Percentiles rank a stretch among this genome's conserved stretches.
These are phyloP conservation scores for Suillus hirtellus DNA, from an alignment of 768 basidiomycete species.

Conservation along the genomic window DNA sequence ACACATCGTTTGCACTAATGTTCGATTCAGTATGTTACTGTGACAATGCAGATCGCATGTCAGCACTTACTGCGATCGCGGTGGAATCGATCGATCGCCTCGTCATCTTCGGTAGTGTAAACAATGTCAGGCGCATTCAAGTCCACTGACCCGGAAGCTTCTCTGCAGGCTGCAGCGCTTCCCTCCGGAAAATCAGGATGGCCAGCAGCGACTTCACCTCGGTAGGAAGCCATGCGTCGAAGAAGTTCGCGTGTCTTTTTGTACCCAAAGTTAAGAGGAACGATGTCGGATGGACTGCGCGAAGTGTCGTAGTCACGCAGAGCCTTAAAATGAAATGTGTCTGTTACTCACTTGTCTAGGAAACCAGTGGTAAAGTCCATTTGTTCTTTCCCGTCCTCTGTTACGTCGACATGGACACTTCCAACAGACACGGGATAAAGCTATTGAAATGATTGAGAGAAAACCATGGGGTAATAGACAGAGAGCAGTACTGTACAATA, in stretches of 20 bases:
- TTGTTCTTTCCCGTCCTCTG: too few species aligned
- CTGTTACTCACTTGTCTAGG: too few species aligned
- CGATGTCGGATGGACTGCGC: slow-evolving; percentile 27
- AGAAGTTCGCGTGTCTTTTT: slow-evolving; percentile 28
- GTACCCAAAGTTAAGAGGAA: slow-evolving; percentile 27
- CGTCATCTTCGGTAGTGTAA: slow-evolving; percentile 36
- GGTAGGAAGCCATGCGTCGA: slow-evolving; percentile 43
- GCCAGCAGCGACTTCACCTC: slow-evolving; percentile 35
- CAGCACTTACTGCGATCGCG: slow-evolving; percentile 19
- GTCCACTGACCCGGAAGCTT: slow-evolving; percentile 19
- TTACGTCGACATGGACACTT: too few species aligned
- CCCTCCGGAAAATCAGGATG: slow-evolving; percentile 27
- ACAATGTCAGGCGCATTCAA: slow-evolving; percentile 31
- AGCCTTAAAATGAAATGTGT: too few species aligned
- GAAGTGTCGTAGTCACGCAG: neutral
- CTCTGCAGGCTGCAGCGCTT: slow-evolving; percentile 29
- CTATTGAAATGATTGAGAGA: too few species aligned
- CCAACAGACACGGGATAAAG: too few species aligned
- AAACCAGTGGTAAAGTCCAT: too few species aligned
- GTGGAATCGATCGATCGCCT: slow-evolving; percentile 32
- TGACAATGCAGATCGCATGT: neutral
- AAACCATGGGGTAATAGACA: too few species aligned
- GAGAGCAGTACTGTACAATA: too few species aligned
- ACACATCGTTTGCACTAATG: slow-evolving; percentile 30
- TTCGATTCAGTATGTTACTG: neutral